Base-by-base conservation (phyloP, 192 early-diverging fungal genomes). In the Backusella luteola region DNA sequence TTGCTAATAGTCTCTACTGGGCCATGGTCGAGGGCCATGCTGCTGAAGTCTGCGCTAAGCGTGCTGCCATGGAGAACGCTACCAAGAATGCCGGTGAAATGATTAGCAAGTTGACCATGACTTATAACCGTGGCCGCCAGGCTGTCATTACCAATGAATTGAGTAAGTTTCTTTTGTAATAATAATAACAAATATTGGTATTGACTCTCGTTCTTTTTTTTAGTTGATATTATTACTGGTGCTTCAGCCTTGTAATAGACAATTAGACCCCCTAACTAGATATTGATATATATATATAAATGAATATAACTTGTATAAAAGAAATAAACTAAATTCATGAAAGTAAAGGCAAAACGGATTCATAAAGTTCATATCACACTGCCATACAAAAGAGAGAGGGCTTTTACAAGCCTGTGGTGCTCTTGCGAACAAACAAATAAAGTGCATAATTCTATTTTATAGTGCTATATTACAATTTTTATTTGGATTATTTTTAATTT, bases 31-130 rank as follows among this genome's bases (percentile, higher is more conserved):
- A 99, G 86, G 96, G 97, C 70, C 95, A 98, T 82, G 96, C 96
- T 66, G 88, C 95, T 32, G 98, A 99, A 84, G 94, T 98, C 92
- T 91, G 93, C 69, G 94, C 98, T 77, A 96, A 95, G 90, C 93
- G 97, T 76, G 93, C 94, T 78, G 98, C 98, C 77, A 99, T 98
- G 98, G 98, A 99, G 90, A 99, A 99, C 84, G 97, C 98, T 42
- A 98, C 97, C 85, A 97, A 98, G 91, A 99, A 99, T 87, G 98
- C 97, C 68, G 94, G 93, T 82, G 96, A 99, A 75, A 97, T 99
- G 91, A 96, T 99, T 88, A 87, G 92, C 83, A 97, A 93, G 81
- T 88, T 99, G 63, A 97, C 96, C 63, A 88, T 99, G 83, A 92
- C 92, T 78, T 99, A 95, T 92, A 98, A 99, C 91, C 93, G 96